Evolutionary conservation across 345 rosid species (phyloP).

Genomic region (Triadica sebifera): DNA sequence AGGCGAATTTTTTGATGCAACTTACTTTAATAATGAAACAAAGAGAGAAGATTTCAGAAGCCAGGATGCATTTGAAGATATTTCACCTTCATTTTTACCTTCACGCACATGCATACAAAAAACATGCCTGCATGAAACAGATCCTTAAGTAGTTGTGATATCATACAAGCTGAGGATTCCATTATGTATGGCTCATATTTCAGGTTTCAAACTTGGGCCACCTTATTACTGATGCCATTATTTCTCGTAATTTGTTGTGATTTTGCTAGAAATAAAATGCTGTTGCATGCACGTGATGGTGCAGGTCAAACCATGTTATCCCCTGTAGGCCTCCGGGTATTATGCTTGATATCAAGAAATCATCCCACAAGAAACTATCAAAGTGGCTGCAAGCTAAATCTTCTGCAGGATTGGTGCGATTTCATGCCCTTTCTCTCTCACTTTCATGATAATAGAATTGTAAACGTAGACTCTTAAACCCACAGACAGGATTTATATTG

Average conservation of each 20-base stretch:
- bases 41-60: not conserved
- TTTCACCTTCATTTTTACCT: no score
- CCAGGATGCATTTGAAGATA: not conserved
- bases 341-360: conserved; percentile 79
- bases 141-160: not conserved
- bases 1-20: not conserved
- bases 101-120: no score
- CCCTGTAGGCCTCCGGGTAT: conserved; percentile 85
- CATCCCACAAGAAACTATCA: conserved; percentile 89
- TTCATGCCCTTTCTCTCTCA: not conserved
- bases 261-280: not conserved
- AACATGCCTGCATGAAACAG: not conserved
- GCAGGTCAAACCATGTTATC: conserved; percentile 84
- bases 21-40: not conserved
- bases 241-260: not conserved
- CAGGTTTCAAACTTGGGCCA: not conserved
- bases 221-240: no score
- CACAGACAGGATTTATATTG: not conserved
- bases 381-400: conserved; percentile 95
- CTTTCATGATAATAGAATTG: not conserved
- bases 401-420: conserved; percentile 67
- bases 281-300: conserved; percentile 12
- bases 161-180: not conserved
- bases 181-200: not conserved
- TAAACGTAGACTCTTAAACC: not conserved